Evolutionary conservation across 2,329 filamentous ascomycete species (phyloP).

Genomic region (Cladobotryum protrusum): DNA sequence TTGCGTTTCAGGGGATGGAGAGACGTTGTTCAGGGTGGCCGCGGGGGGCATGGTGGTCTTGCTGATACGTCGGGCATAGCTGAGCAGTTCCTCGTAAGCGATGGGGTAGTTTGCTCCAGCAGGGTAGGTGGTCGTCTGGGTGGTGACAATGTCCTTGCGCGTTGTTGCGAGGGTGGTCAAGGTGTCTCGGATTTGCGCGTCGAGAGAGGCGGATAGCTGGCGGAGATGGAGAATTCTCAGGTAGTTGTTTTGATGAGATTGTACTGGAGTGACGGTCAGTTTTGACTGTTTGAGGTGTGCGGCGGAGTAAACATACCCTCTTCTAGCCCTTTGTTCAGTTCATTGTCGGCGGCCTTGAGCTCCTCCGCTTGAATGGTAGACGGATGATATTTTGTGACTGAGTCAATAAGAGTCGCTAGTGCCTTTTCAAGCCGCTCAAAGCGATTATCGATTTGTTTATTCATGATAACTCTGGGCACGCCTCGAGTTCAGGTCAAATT

Average conservation of each 20-base stretch:
- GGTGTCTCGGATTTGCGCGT: slow-evolving; percentile 66
- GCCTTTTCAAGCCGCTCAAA: slow-evolving; percentile 63
- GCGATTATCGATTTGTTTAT: slow-evolving; percentile 53
- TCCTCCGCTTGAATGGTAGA: slow-evolving; percentile 61
- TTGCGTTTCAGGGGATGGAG: slow-evolving; percentile 23
- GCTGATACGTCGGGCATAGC: slow-evolving; percentile 72
- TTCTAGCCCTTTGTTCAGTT: slow-evolving; percentile 59
- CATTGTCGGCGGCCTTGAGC: slow-evolving; percentile 62
- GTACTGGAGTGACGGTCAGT: slow-evolving; percentile 40
- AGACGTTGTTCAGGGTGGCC: slow-evolving; percentile 36
- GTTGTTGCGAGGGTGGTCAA: slow-evolving; percentile 64
- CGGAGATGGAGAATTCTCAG: slow-evolving; percentile 63
- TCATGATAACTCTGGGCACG: slow-evolving; percentile 40
- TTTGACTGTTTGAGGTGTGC: no score
- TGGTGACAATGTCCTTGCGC: slow-evolving; percentile 64
- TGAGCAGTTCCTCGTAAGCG: slow-evolving; percentile 66
- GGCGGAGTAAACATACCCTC: slow-evolving; percentile 43
- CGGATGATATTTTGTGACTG: slow-evolving; percentile 76
- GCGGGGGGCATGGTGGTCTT: slow-evolving; percentile 70
- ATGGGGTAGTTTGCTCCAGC: slow-evolving; percentile 48
- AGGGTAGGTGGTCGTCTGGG: slow-evolving; percentile 52
- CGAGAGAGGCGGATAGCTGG: slow-evolving; percentile 56
- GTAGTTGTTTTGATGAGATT: slow-evolving; percentile 70
- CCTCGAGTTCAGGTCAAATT: background rate
- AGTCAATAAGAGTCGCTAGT: slow-evolving; percentile 66